Evolutionary conservation across 495 filamentous ascomycete genomes (phyloP).

Genomic region (Penicillium diatomitis): DNA sequence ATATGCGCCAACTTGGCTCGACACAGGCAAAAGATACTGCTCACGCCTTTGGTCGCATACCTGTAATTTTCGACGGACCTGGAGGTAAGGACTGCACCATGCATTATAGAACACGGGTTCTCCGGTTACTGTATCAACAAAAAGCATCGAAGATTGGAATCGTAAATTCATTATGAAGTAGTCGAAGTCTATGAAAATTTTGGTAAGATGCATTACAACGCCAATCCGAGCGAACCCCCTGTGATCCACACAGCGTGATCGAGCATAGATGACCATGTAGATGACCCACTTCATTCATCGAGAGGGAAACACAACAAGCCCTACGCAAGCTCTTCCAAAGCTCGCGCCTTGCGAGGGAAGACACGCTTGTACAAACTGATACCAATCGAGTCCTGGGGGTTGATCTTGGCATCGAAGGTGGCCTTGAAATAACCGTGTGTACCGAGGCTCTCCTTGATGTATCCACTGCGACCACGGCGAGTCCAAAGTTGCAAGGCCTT

Average conservation of each 20-base stretch:
- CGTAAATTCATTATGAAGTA: constrained; percentile 29
- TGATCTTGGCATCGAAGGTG: constrained; percentile 90
- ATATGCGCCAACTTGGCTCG: too few relatives aligned
- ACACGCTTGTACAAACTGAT: constrained; percentile 91
- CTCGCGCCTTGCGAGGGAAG: constrained; percentile 63
- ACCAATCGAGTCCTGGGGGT: constrained; percentile 86
- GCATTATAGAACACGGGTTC: too few relatives aligned
- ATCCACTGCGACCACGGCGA: constrained; percentile 74
- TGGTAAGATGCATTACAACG: constrained; percentile 16
- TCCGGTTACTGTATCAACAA: too few relatives aligned
- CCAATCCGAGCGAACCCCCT: constrained; percentile 5
- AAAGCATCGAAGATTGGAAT: constrained; percentile 1
- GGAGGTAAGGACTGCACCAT: too few relatives aligned
- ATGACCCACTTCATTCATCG: constrained; percentile 1
- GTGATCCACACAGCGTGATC: background rate
- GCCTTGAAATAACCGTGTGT: constrained; percentile 99
- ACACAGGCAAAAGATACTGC: too few relatives aligned
- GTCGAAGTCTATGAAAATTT: constrained; percentile 24
- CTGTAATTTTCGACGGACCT: too few relatives aligned
- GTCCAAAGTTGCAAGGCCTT: constrained; percentile 95
- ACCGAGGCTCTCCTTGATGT: constrained; percentile 85
- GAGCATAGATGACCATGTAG: constrained; percentile 9
- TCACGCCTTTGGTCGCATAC: too few relatives aligned
- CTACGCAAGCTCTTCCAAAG: constrained; percentile 37
- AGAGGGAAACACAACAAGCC: constrained; percentile 4